Evolutionary conservation across 2,329 filamentous ascomycete genomes (phyloP), one percentile per base, ranked within the genome.

Genomic region (Periconia sp.): DNA sequence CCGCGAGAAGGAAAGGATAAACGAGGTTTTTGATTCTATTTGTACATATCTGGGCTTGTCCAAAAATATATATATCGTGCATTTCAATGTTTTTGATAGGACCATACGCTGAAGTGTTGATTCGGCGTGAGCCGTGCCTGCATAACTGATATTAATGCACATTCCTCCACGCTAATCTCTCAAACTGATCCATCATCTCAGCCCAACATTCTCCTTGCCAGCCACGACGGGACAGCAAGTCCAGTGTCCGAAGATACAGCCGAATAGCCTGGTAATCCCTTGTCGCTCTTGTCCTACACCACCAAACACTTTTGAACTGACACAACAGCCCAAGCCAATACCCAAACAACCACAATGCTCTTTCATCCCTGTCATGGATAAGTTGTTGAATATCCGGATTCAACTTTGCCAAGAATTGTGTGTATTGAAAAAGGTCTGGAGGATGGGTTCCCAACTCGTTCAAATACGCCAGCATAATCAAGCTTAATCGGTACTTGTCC

Each of bases 281-380:
- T 17, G 9, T 50, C 19, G 40, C 52, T 20, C 52, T 27, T 48
- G 11, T 13, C 13, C 27, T 14, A 37, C 41, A 54, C 52, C 52
- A 54, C 52, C 52, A 54, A n/a, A 41, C 18, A 6, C 42, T 37
- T n/a, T 20, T 31, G 23, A 30, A 50, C 10, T 42, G 42, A 33
- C 42, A 47, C 47, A 54, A 42, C 17, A 50, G 17, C 31, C 52
- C 52, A 7, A 54, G 42, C 52, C 52, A 54, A 41, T 54, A 54
- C 42, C 52, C 52, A 45, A 50, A 17, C 8, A 54, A 19, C 52
- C 52, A 54, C 42, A 50, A 33, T 40, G 47, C 52, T 20, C 41
- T 50, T 37, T 50, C 47, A 47, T 54, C 47, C 15, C 43, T 40
- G 2, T 54, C 18, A 18, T 23, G 42, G 9, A 54, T 27, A 17